These are phyloP conservation scores for Cornus florida DNA, from an alignment of 148 eudicot species.

Conservation along the genomic window DNA sequence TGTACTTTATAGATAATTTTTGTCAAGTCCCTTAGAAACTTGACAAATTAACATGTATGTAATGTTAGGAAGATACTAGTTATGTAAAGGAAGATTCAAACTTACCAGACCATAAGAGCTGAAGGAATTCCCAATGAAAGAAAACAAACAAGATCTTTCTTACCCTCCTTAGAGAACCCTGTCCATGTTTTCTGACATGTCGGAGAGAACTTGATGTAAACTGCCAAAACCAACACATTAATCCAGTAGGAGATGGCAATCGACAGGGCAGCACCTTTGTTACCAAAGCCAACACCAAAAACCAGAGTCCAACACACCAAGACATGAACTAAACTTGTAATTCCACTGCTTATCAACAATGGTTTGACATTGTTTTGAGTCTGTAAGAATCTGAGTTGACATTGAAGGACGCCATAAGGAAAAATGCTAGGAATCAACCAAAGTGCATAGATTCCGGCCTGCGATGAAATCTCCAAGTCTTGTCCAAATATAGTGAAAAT, in stretches of 20 bases:
- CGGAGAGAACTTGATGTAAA: conserved; percentile 39
- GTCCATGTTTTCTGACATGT: conserved; percentile 42
- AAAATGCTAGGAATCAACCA: conserved; percentile 37
- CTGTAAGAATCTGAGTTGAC: conserved; percentile 31
- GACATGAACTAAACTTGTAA: conserved; percentile 1
- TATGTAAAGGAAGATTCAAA: background rate
- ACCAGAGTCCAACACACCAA: conserved; percentile 26
- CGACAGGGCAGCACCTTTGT: conserved; percentile 41
- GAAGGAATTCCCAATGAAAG: conserved; percentile 40
- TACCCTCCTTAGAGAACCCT: conserved; percentile 43
- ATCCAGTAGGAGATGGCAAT: conserved; percentile 36
- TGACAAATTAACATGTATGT: too few species aligned
- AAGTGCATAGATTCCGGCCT: conserved; percentile 36
- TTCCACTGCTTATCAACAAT: conserved; percentile 27
- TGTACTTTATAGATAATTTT: too few species aligned
- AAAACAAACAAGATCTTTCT: conserved; percentile 23
- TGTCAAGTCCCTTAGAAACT: too few species aligned
- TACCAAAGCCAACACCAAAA: conserved; percentile 28
- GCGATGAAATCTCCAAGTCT: conserved; percentile 31
- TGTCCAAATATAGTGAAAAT: conserved; percentile 26
- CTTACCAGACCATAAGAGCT: conserved; percentile 52
- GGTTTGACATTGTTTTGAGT: conserved; percentile 41
- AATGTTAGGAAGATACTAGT: too few species aligned
- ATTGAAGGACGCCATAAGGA: conserved; percentile 38
- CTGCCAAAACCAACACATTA: conserved; percentile 33